A percentile compares a stretch with the other conserved stretches of the same genome.
Conservation (phyloP, 2,329 filamentous ascomycete genomes). For the Amphichorda felina region DNA sequence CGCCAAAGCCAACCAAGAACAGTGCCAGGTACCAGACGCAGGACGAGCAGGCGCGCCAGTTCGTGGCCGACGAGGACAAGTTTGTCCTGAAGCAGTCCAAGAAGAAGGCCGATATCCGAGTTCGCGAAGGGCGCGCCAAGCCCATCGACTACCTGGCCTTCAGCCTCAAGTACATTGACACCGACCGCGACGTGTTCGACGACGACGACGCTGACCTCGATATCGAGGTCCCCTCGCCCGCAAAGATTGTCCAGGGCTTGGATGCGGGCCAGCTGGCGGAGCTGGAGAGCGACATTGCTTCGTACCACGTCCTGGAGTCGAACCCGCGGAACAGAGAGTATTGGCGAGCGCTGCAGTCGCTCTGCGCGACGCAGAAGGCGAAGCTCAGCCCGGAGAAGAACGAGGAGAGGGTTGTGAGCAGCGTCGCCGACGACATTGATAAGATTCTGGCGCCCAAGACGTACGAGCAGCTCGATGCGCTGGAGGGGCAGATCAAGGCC, state of each 20-base stretch:
- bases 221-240: conserved; percentile 68
- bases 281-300: conserved; percentile 68
- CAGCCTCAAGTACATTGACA: conserved; percentile 78
- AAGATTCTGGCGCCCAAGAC: conserved; percentile 76
- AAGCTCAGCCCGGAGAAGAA: conserved; percentile 47
- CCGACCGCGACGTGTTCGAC: conserved; percentile 74
- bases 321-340: conserved; percentile 72
- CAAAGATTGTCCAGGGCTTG: conserved; percentile 67
- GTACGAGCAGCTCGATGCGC: conserved; percentile 70
- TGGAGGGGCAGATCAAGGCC: conserved; percentile 76
- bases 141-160: conserved; percentile 92
- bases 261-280: conserved; percentile 56
- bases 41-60: conserved; percentile 68
- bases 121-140: conserved; percentile 80
- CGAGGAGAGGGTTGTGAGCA: conserved; percentile 66
- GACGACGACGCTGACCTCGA: conserved; percentile 65
- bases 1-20: conserved; percentile 13
- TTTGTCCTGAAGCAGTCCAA: conserved; percentile 96
- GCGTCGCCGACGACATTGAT: conserved; percentile 81
- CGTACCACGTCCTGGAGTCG: conserved; percentile 72
- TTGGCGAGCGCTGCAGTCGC: conserved; percentile 81
- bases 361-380: conserved; percentile 66
- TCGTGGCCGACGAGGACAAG: conserved; percentile 88
- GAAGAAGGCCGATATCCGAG: conserved; percentile 92
- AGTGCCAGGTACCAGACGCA: conserved; percentile 44